These are phyloP conservation scores for Perilla frutescens DNA, from an alignment of 257 asterid genomes.

Conservation along the genomic window DNA sequence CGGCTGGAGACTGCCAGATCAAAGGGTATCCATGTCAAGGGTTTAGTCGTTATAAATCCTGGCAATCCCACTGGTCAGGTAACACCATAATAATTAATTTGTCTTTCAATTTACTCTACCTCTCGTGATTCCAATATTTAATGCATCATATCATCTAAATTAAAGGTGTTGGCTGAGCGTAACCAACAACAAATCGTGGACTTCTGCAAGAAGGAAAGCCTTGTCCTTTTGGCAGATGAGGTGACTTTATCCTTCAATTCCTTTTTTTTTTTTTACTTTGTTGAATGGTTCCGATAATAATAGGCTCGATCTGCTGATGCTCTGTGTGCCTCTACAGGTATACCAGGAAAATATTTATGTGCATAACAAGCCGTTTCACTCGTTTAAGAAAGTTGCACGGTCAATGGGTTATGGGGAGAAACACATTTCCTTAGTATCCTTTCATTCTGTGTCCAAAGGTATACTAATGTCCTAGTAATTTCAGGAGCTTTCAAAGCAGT, in stretches of 20 bases:
- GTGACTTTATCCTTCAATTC: conserved; percentile 43
- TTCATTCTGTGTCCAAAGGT: conserved; percentile 49
- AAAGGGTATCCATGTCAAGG: conserved; percentile 72
- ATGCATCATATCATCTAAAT: conserved; percentile 31
- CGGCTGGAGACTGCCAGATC: conserved; percentile 86
- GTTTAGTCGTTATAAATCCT: conserved; percentile 96
- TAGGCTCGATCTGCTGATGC: too few species aligned
- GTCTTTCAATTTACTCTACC: background rate
- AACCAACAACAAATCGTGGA: conserved; percentile 85
- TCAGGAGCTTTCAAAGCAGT: conserved; percentile 10
- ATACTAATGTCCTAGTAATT: conserved; percentile 18
- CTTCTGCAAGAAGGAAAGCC: conserved; percentile 95
- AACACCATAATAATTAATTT: conserved; percentile 7
- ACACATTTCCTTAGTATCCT: conserved; percentile 51
- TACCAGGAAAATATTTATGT: conserved; percentile 91
- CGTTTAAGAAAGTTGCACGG: conserved; percentile 84
- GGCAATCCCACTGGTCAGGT: conserved; percentile 99
- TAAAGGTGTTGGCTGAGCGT: conserved; percentile 47
- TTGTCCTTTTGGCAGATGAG: conserved; percentile 98
- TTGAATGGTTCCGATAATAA: too few species aligned
- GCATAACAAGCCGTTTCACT: conserved; percentile 90
- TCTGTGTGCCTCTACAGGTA: too few species aligned
- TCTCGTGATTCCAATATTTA: conserved; percentile 19
- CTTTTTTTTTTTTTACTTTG: background rate
- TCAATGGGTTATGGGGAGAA: conserved; percentile 90